These are phyloP conservation scores for Sphagnum magellanicum DNA, from an alignment of 228 moss, liverwort and hornwort genomes.

Conservation along the genomic window DNA sequence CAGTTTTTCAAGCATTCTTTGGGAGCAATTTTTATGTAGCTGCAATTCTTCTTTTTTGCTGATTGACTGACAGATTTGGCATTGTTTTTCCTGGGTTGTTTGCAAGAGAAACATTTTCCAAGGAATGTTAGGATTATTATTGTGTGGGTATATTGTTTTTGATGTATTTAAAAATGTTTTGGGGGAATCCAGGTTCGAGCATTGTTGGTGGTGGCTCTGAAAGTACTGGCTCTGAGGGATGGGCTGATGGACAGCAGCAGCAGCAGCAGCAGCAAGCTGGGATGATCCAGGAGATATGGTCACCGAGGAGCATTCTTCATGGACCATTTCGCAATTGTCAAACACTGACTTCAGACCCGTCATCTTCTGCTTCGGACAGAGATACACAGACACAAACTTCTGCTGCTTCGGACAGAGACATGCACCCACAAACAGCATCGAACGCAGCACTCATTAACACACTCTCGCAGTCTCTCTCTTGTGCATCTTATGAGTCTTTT, in stretches of 20 bases:
- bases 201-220: not conserved
- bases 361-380: constrained; percentile 21
- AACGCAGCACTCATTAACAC: not conserved
- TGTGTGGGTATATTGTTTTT: no score
- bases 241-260: constrained; percentile 11
- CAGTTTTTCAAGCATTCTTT: no score
- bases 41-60: no score
- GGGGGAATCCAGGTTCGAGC: no score
- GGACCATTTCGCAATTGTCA: constrained; percentile 21
- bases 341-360: constrained; percentile 28
- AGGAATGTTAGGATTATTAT: no score
- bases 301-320: constrained; percentile 37
- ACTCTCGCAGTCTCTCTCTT: constrained; percentile 32
- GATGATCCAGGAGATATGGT: constrained; percentile 21
- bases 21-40: no score
- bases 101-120: no score
- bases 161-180: no score
- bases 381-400: constrained; percentile 14
- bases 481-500: constrained; percentile 52
- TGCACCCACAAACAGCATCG: constrained; percentile 6
- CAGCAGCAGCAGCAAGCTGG: not conserved
- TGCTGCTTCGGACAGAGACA: constrained; percentile 21
- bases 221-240: not conserved
- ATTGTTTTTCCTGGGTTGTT: no score
- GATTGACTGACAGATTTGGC: no score